These are phyloP conservation scores for Viola pubescens DNA, from an alignment of 441 rosid species.

Conservation along the genomic window DNA sequence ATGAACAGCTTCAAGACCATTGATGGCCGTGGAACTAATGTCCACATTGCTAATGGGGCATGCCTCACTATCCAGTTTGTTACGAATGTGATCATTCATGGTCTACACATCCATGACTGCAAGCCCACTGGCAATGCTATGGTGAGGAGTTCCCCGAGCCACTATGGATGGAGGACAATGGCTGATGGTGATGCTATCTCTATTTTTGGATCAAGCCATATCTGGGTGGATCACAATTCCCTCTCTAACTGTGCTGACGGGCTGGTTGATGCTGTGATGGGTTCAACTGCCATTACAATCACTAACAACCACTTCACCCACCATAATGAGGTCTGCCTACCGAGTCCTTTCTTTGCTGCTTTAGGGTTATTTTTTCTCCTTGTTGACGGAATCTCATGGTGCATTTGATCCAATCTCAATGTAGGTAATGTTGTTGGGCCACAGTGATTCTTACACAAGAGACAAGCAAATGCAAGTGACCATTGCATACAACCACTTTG, in stretches of 20 bases:
- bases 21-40: slow-evolving; percentile 83
- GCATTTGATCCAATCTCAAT: not conserved
- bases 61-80: slow-evolving; percentile 82
- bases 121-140: slow-evolving; percentile 84
- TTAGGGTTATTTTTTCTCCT: not conserved
- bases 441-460: slow-evolving; percentile 71
- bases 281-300: slow-evolving; percentile 84
- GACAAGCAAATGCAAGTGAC: slow-evolving; percentile 95
- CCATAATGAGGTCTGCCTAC: slow-evolving; percentile 73
- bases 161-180: slow-evolving; percentile 87
- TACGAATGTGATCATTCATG: slow-evolving; percentile 80
- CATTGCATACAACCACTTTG: slow-evolving; percentile 92
- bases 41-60: slow-evolving; percentile 82
- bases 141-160: slow-evolving; percentile 82
- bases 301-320: slow-evolving; percentile 87
- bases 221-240: slow-evolving; percentile 93
- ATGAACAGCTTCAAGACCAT: slow-evolving; percentile 90
- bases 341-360: not conserved
- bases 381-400: slow-evolving; percentile 5
- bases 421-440: slow-evolving; percentile 87
- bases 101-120: slow-evolving; percentile 83
- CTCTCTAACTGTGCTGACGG: slow-evolving; percentile 92
- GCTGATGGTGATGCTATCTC: slow-evolving; percentile 95
- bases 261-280: slow-evolving; percentile 91
- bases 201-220: slow-evolving; percentile 80